phyloP scores from a whole-genome alignment of 2,329 filamentous ascomycete species.

The Chaetomiaceae sp. region DNA sequence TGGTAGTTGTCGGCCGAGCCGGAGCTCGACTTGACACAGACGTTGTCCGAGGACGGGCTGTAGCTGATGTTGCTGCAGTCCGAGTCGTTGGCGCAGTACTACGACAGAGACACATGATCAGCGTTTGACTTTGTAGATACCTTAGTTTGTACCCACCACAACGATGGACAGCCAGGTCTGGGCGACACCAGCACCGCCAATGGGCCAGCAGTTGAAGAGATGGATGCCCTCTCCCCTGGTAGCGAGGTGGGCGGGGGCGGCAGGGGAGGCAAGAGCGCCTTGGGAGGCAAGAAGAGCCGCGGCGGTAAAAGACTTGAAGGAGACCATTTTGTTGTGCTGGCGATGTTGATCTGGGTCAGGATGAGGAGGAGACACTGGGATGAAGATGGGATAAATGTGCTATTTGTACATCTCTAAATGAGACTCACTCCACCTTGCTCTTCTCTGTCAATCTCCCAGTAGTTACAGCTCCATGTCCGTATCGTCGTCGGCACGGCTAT shows the following conservation, averaged over 20 bases:
- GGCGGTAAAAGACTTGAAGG: slow-evolving; percentile 3
- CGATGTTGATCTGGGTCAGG: too few relatives aligned
- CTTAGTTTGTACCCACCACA: not conserved
- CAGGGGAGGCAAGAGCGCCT: not conserved
- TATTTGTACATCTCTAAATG: too few relatives aligned
- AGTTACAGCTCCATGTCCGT: too few relatives aligned
- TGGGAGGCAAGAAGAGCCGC: slow-evolving; percentile 6
- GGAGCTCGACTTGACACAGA: slow-evolving; percentile 6
- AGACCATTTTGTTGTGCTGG: slow-evolving; percentile 11
- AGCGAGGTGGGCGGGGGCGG: not conserved
- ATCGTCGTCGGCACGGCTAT: too few relatives aligned
- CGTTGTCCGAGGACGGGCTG: slow-evolving; percentile 1
- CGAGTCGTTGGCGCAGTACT: slow-evolving; percentile 25
- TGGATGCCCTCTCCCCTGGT: slow-evolving; percentile 21
- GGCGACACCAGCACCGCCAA: slow-evolving; percentile 5
- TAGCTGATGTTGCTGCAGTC: slow-evolving; percentile 17
- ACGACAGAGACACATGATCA: not conserved
- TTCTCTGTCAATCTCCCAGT: too few relatives aligned
- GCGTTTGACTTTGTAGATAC: too few relatives aligned
- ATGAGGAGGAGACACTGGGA: too few relatives aligned
- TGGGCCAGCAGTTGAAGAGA: slow-evolving; percentile 20
- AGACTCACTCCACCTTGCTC: too few relatives aligned
- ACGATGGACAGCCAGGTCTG: slow-evolving; percentile 12
- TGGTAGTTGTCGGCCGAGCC: not conserved
- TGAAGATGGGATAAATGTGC: too few relatives aligned